Evolutionary conservation across 768 basidiomycete genomes (phyloP), one percentile per base, ranked within the genome.

Genomic region (Lactarius trivialis): DNA sequence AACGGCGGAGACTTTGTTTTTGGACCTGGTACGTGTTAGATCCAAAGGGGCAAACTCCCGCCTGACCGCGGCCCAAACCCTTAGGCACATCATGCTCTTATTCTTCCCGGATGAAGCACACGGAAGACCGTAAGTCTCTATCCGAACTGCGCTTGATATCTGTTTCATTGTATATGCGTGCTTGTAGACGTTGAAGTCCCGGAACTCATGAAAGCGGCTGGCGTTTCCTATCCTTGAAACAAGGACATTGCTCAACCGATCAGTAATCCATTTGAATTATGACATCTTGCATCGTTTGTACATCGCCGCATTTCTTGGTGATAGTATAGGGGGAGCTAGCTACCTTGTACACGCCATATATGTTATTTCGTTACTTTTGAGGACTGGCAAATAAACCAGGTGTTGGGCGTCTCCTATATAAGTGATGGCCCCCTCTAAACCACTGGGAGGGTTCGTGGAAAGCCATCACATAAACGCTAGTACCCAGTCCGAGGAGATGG

Each of bases 141-240:
- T 19, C 12, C 26, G 21, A 33, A 12, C 7, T 17, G 26, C n/a
- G 7, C 43, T n/a, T 15, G 17, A 7, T n/a, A 2, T 5, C 33
- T 41, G 11, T 39, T 15, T n/a, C 19, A 24, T 26, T 28, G 12
- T 30, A 39, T 24, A 30, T 37, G 36, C 33, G 7, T 37, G 11
- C 17, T 9, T 21, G 17, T 36, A 67, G 65, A 67, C 15, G 53
- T 67, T 26, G 65, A 67, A 19, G 63, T 67, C 4, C 14, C 58
- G 21, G 59, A 64, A 12, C 63, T 67, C 15, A 67, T 67, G 65
- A 61, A 61, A 41, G 61, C 19, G 7, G 61, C 54, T 9, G 56
- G 64, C n/a, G 39, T 61, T 50, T n/a, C 55, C 17, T 56, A 61
- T 17, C 60, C 60, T 24, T 56, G 51, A 71, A 70, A 17, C 71